A percentile compares a stretch with the other conserved stretches of the same genome.
phyloP scores from a whole-genome alignment of 331 rosid genomes.

The Quercus phellos region DNA sequence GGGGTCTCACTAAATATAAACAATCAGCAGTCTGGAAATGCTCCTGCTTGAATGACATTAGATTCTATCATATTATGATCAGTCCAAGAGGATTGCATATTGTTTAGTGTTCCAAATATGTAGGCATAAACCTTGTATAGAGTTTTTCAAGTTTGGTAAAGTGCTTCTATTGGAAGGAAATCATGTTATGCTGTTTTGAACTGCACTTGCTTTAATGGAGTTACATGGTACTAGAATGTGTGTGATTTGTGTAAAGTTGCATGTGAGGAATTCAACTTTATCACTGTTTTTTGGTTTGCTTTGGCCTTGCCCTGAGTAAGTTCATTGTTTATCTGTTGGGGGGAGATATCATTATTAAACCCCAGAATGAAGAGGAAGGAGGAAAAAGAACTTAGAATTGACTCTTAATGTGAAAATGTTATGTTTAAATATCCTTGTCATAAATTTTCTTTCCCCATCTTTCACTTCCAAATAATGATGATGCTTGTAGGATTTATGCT shows the following conservation, averaged over 20 bases:
- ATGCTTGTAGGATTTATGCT: neutral
- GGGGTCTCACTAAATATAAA: neutral
- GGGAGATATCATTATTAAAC: neutral
- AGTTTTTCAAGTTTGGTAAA: constrained; percentile 88
- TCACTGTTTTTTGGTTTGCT: constrained; percentile 2
- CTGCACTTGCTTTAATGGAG: constrained; percentile 87
- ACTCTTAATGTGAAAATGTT: neutral
- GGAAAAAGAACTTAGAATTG: neutral
- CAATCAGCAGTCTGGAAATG: neutral
- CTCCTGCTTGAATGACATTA: neutral
- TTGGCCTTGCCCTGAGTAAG: neutral
- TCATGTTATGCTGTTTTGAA: constrained; percentile 89
- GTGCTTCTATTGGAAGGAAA: constrained; percentile 86
- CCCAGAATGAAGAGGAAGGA: neutral
- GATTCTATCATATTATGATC: neutral
- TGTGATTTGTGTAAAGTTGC: constrained; percentile 14
- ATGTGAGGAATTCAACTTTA: constrained; percentile 9
- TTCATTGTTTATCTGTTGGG: neutral
- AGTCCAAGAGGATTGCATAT: neutral
- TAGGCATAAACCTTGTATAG: neutral
- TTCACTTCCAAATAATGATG: no score
- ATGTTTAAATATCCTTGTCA: neutral
- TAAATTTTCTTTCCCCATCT: no score
- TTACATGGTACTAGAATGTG: constrained; percentile 55
- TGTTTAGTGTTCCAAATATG: neutral